Percentiles rank a stretch among this genome's conserved stretches.
Conservation (phyloP, 139 green algal species). For the Eudorina sp. region DNA sequence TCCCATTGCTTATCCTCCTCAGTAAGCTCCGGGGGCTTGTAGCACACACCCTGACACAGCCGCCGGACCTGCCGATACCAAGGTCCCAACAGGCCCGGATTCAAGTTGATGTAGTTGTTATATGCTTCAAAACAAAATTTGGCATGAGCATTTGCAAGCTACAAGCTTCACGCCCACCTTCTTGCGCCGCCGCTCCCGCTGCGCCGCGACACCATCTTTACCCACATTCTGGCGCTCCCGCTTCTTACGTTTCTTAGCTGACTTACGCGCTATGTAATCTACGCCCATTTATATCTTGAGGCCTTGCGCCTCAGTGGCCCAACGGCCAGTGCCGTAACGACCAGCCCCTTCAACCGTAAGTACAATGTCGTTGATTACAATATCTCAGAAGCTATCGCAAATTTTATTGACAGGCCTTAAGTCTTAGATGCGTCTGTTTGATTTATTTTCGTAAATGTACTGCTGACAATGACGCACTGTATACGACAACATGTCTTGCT, state of each 20-base stretch:
- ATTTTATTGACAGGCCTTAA: no score
- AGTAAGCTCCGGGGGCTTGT: constrained; percentile 59
- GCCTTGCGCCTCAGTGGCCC: no score
- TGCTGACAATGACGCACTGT: no score
- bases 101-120: background rate
- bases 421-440: no score
- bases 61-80: constrained; percentile 31
- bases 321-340: no score
- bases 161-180: background rate
- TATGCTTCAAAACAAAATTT: background rate
- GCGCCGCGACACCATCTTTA: constrained; percentile 27
- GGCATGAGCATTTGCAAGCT: background rate
- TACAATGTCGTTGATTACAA: no score
- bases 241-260: constrained; percentile 72
- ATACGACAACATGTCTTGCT: no score
- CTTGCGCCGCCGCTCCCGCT: constrained; percentile 20
- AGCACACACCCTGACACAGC: constrained; percentile 55
- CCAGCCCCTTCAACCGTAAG: no score
- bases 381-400: no score
- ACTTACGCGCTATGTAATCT: constrained; percentile 76
- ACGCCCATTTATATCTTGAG: constrained; percentile 76
- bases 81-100: background rate
- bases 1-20: constrained; percentile 54
- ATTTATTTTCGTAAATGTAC: no score
- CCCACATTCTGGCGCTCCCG: constrained; percentile 8